Evolutionary conservation across 2,329 filamentous ascomycete genomes (phyloP), one percentile per base, ranked within the genome.

Genomic region (Pseudodiploospora longispora): DNA sequence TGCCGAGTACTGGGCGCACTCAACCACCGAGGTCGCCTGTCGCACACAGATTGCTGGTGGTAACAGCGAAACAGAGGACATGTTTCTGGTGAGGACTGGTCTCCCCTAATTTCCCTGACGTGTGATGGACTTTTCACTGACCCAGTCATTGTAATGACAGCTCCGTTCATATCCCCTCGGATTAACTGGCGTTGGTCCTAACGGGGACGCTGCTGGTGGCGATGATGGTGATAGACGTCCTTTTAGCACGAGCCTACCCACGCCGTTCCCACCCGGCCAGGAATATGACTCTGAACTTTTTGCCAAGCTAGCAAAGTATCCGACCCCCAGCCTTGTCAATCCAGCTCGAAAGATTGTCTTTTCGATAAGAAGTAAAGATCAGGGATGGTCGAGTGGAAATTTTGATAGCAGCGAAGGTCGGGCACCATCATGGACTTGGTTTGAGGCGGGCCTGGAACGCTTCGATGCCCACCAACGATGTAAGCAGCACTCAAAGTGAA

Each of bases 321-420:
- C 66, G 1, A 59, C 64, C 0, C 64, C 70, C 0, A 56, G 56
- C 2, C 56, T 78, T 2, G 56, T 66, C 3, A 61, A 69, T 41
- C 77, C 78, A 0, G 76, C 75, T 41, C 71, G 76, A 32, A 83
- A 80, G 58, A 68, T 84, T 19, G 72, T 80, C 27, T 83, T 83
- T 57, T 75, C 70, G 5, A 68, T 81, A 35, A 59, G 58, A 8
- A 78, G 75, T 55, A 66, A 60, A 39, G 80, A 84, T 49, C 80
- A 84, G 51, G 80, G 80, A 4, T 80, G 70, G 69, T 68, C 70
- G 30, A 65, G 50, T 59, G 35, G 56, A 53, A 19, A 19, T 19
- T 19, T 19, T 19, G 2, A 67, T 66, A 3, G 68, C 67, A 1
- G 82, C 71, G 43, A 50, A 56, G 0, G 19, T 3, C 19, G 19